phyloP scores from a whole-genome alignment of 2,329 filamentous ascomycete species.

The Chrysoporthe puriensis region DNA sequence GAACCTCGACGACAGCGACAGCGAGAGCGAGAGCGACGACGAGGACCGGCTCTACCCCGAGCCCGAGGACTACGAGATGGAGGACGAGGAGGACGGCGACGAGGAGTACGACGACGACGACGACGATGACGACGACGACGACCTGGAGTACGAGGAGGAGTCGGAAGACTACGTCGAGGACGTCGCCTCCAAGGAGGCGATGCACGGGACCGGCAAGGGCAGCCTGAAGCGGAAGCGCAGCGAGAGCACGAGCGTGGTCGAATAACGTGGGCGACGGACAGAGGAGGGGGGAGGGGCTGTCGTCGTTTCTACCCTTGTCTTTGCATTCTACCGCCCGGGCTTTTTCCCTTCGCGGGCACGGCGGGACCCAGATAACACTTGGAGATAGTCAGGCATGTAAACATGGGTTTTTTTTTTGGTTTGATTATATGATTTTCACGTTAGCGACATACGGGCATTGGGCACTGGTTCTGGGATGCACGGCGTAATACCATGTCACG shows the following conservation, averaged over 20 bases:
- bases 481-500: neutral
- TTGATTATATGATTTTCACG: neutral
- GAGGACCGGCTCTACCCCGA: constrained; percentile 36
- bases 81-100: constrained; percentile 33
- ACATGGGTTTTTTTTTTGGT: too few relatives aligned
- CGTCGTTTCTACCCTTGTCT: too few relatives aligned
- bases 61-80: constrained; percentile 33
- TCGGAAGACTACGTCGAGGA: constrained; percentile 34
- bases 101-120: constrained; percentile 27
- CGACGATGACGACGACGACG: constrained; percentile 35
- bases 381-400: too few relatives aligned
- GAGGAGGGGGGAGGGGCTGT: too few relatives aligned
- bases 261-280: neutral
- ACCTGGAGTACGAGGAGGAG: constrained; percentile 36
- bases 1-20: constrained; percentile 48
- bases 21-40: constrained; percentile 45
- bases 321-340: too few relatives aligned
- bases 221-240: constrained; percentile 29
- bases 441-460: neutral
- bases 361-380: too few relatives aligned
- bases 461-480: neutral
- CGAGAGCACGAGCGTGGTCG: constrained; percentile 23
- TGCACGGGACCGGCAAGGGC: constrained; percentile 30
- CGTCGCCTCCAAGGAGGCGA: constrained; percentile 31
- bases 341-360: too few relatives aligned